These are phyloP conservation scores for Paraurostyla sp. DNA, from an alignment of 73 alveolate genomes.

Conservation along the genomic window DNA sequence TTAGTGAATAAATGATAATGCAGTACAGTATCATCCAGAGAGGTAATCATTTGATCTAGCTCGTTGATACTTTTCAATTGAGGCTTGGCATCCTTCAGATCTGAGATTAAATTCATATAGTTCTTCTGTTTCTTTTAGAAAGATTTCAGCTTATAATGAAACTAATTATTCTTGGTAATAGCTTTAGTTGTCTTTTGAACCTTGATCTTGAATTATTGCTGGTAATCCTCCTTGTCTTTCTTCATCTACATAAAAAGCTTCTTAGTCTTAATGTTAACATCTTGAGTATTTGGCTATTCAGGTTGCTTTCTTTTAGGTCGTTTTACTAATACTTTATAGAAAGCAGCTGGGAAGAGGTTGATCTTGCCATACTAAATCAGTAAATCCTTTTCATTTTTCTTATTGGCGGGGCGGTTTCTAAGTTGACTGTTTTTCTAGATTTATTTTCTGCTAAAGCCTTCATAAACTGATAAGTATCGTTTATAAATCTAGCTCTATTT, in stretches of 20 bases:
- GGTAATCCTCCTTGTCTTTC: neutral
- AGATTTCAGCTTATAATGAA: neutral
- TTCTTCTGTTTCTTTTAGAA: neutral
- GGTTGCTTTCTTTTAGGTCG: neutral
- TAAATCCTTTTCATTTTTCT: neutral
- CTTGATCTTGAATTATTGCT: neutral
- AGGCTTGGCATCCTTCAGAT: neutral
- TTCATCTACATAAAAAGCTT: neutral
- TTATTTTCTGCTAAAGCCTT: neutral
- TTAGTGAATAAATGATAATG: slow-evolving; percentile 4
- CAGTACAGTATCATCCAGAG: neutral
- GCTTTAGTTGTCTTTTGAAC: neutral
- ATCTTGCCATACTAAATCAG: neutral
- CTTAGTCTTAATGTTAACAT: slow-evolving; percentile 7
- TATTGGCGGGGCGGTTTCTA: neutral
- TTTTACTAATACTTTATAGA: slow-evolving; percentile 23
- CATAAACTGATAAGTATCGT: slow-evolving; percentile 19
- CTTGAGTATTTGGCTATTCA: neutral
- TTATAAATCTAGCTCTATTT: neutral
- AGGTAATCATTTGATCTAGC: neutral
- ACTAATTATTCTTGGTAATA: neutral
- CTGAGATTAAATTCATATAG: neutral
- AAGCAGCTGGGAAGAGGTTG: neutral
- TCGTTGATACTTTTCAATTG: neutral
- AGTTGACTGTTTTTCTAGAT: neutral